Evolutionary conservation across 306 rosid species (phyloP).

Genomic region (Inga laurina): DNA sequence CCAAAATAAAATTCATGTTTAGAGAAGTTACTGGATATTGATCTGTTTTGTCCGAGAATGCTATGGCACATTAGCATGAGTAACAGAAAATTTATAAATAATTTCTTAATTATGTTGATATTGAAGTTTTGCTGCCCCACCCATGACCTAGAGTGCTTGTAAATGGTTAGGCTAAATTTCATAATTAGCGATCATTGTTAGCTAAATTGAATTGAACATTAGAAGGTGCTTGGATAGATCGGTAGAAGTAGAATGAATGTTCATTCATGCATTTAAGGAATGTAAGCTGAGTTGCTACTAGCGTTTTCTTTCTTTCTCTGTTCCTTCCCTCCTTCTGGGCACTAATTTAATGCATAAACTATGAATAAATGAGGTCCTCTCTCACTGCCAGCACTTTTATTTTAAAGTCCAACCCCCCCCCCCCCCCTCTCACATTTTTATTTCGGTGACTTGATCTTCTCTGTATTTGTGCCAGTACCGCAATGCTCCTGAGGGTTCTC

Average conservation of each 20-base stretch:
- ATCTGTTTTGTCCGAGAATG: background rate
- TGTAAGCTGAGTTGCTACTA: background rate
- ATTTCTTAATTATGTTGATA: constrained; percentile 4
- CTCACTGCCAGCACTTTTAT: background rate
- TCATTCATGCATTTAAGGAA: constrained; percentile 8
- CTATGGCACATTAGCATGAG: background rate
- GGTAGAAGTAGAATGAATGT: constrained; percentile 6
- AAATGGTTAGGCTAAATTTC: constrained; percentile 21
- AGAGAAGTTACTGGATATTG: background rate
- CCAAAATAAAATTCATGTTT: background rate
- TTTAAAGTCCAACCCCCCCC: background rate
- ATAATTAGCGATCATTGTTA: background rate
- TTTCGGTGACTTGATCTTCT: constrained; percentile 25
- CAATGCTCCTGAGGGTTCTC: constrained; percentile 84
- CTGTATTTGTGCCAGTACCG: constrained; percentile 56
- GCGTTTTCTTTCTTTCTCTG: background rate
- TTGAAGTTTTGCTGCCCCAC: background rate
- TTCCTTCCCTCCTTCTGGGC: constrained; percentile 12
- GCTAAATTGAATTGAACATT: constrained; percentile 19
- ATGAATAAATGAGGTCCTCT: constrained; percentile 1
- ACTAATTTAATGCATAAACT: constrained; percentile 5
- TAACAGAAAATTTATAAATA: background rate
- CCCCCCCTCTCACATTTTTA: background rate
- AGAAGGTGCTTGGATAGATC: background rate
- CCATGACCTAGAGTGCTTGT: background rate